phyloP scores from a whole-genome alignment of 2,329 filamentous ascomycete genomes.

The Fusarium mexicanum region DNA sequence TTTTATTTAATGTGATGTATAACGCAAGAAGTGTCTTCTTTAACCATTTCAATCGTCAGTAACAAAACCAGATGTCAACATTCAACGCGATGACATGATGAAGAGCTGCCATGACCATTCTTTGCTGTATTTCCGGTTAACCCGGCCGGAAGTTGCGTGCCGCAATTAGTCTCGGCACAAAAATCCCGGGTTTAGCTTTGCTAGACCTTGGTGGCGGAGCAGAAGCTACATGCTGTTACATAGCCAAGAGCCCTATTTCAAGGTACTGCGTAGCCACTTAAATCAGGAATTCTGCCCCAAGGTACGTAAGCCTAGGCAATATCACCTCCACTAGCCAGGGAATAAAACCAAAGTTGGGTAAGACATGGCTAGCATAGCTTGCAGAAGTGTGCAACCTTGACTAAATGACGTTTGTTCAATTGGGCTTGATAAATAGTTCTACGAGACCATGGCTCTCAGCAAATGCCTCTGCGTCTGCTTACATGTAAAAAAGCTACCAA shows the following conservation, averaged over 20 bases:
- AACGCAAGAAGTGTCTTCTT: neutral
- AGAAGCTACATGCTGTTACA: neutral
- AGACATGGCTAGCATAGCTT: neutral
- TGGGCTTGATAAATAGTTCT: neutral
- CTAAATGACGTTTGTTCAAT: neutral
- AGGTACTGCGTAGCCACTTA: neutral
- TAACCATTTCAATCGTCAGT: neutral
- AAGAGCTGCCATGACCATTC: neutral
- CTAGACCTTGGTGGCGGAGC: neutral
- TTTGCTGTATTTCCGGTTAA: neutral
- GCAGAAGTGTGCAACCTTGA: neutral
- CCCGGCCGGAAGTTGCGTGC: conserved; percentile 22
- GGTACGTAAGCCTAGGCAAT: conserved; percentile 3
- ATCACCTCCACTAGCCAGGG: neutral
- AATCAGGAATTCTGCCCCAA: neutral
- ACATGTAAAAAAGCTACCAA: neutral
- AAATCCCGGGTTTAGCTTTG: neutral
- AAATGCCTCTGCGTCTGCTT: neutral
- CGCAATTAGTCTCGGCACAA: conserved; percentile 8
- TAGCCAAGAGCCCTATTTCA: neutral
- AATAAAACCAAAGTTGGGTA: neutral
- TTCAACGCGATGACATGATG: neutral
- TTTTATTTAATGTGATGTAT: too few species aligned
- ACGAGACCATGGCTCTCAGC: neutral
- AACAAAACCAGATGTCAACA: neutral